phyloP scores from a whole-genome alignment of 371 early-diverging fungal species.

The Umbelopsis sp. region DNA sequence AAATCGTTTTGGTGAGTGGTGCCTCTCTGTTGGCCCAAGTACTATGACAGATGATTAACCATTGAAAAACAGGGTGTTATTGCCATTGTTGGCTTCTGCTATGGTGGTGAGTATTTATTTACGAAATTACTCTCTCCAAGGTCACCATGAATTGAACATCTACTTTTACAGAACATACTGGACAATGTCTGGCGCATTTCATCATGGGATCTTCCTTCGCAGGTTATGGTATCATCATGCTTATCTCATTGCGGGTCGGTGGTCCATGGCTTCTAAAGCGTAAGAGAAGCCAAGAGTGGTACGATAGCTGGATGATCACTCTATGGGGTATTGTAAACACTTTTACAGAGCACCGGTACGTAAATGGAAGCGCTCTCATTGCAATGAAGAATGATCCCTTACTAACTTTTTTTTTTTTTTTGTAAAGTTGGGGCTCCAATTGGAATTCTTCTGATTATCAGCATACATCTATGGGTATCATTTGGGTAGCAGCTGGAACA shows the following conservation, averaged over 20 bases:
- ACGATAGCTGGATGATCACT: slow-evolving; percentile 69
- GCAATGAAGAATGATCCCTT: background rate
- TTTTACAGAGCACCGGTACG: slow-evolving; percentile 70
- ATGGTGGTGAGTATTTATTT: slow-evolving; percentile 41
- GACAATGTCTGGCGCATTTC: slow-evolving; percentile 72
- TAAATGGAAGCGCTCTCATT: background rate
- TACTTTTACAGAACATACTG: slow-evolving; percentile 44
- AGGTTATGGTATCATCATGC: slow-evolving; percentile 63
- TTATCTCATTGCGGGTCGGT: slow-evolving; percentile 60
- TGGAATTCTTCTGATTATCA: slow-evolving; percentile 75
- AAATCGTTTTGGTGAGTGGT: slow-evolving; percentile 47
- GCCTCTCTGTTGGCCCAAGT: background rate
- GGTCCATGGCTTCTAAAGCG: slow-evolving; percentile 59
- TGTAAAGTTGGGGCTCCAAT: slow-evolving; percentile 51
- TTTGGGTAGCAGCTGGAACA: slow-evolving; percentile 72
- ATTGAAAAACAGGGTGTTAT: slow-evolving; percentile 50
- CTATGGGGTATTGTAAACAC: slow-evolving; percentile 73
- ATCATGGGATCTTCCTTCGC: slow-evolving; percentile 77
- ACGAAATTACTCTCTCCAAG: background rate
- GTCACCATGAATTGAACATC: background rate
- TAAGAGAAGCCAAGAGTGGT: slow-evolving; percentile 71
- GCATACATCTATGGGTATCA: slow-evolving; percentile 70
- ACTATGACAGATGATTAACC: background rate
- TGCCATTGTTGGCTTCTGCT: slow-evolving; percentile 66
- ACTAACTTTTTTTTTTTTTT: background rate